These are phyloP conservation scores for Apiotrichum mycotoxinovorans DNA, from an alignment of 1,284 basidiomycete species.

Conservation along the genomic window DNA sequence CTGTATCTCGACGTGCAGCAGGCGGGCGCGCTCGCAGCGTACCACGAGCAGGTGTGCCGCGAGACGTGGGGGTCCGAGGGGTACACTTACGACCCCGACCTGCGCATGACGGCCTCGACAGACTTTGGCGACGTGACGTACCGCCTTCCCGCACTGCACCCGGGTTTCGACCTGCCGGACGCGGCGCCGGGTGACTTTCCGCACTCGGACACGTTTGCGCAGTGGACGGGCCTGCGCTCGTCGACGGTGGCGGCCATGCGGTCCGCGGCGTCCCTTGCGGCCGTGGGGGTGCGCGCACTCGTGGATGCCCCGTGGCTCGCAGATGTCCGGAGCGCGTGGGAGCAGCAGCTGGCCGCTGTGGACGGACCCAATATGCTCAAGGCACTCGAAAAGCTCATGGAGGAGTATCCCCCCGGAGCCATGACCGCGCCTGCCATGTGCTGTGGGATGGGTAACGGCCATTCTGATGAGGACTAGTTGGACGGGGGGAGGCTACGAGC, in stretches of 20 bases:
- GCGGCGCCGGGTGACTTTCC: background rate
- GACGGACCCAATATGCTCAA: background rate
- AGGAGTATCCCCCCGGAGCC: background rate
- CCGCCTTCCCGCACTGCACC: slow-evolving; percentile 7
- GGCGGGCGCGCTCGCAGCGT: slow-evolving; percentile 22
- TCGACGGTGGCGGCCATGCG: slow-evolving; percentile 1
- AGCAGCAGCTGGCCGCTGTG: slow-evolving; percentile 4
- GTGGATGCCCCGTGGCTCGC: slow-evolving; percentile 4
- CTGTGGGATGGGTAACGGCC: background rate
- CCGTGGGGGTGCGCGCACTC: slow-evolving; percentile 1
- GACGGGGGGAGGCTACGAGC: too few relatives aligned
- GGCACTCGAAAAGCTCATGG: background rate
- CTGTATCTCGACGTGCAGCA: slow-evolving; percentile 44
- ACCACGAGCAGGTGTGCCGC: slow-evolving; percentile 12
- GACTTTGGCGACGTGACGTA: slow-evolving; percentile 10
- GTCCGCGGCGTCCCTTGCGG: slow-evolving; percentile 6
- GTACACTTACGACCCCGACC: background rate
- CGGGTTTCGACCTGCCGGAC: slow-evolving; percentile 9
- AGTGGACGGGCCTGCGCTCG: background rate
- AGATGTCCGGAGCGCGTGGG: background rate
- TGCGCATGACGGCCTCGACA: background rate
- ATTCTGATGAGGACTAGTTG: background rate
- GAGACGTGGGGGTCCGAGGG: slow-evolving; percentile 10
- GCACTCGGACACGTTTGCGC: slow-evolving; percentile 12
- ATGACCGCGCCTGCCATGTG: background rate